These are phyloP conservation scores for Chaetomium cochliodes DNA, from an alignment of 495 filamentous ascomycete species.

Conservation along the genomic window DNA sequence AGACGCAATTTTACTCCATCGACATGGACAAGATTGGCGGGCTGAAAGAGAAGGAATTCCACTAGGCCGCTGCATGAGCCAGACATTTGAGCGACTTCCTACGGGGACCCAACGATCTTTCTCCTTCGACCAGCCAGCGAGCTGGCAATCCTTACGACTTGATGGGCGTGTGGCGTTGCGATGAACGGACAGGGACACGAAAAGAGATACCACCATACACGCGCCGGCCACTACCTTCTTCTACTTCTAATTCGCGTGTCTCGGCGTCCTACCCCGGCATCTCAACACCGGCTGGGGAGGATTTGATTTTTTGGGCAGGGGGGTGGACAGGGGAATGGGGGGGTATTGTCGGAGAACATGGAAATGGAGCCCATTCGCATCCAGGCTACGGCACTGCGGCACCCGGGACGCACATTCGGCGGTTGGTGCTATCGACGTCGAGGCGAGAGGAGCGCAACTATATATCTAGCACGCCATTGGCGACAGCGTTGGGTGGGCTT, in stretches of 20 bases:
- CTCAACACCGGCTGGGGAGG: slow-evolving; percentile 3
- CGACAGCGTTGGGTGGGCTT: slow-evolving; percentile 26
- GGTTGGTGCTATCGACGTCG: neutral
- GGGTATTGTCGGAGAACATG: slow-evolving; percentile 1
- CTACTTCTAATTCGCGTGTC: slow-evolving; percentile 16
- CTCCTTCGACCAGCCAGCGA: slow-evolving; percentile 13
- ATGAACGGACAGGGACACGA: slow-evolving; percentile 26
- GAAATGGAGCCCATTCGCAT: neutral
- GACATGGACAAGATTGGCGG: slow-evolving; percentile 95
- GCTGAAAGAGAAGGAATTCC: slow-evolving; percentile 78
- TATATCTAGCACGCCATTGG: slow-evolving; percentile 19
- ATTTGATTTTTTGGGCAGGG: slow-evolving; percentile 12
- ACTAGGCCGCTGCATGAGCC: slow-evolving; percentile 26
- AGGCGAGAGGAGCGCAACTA: slow-evolving; percentile 8
- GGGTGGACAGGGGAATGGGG: neutral
- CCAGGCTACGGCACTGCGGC: slow-evolving; percentile 12
- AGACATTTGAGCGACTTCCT: slow-evolving; percentile 8
- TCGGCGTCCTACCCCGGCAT: slow-evolving; percentile 9
- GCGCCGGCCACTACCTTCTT: slow-evolving; percentile 22
- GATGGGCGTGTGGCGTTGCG: slow-evolving; percentile 29
- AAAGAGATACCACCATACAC: slow-evolving; percentile 28
- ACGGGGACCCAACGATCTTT: neutral
- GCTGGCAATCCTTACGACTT: slow-evolving; percentile 24
- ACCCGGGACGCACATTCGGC: slow-evolving; percentile 18
- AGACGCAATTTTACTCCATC: slow-evolving; percentile 80